Base-by-base conservation (phyloP, 2,329 filamentous ascomycete genomes). In the Fonsecaea erecta region DNA sequence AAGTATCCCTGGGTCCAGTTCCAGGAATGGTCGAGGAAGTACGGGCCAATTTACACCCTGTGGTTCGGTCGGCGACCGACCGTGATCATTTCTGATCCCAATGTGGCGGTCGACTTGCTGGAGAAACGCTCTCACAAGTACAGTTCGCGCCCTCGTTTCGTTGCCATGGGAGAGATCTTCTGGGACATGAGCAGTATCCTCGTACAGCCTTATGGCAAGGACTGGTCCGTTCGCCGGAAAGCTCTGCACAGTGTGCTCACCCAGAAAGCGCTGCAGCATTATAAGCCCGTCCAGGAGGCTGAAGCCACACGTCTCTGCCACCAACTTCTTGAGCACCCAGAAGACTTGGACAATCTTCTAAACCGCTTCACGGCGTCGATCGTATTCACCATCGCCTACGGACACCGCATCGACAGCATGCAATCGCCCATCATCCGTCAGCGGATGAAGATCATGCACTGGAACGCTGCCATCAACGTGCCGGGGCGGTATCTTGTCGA, bases 171-270 rank as follows among this genome's bases (percentile, higher is more conserved):
- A 3, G 73, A 77, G 46, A 62, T 69, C 51, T 65, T 64, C 56
- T 67, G 59, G 52, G 64, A 67, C 40, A 67, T 60, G 52, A 59
- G 62, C 34, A 72, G 74, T 59, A 67, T 77, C 7, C 74, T 84
- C n/a, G 79, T 84, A 2, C 78, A 83, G 69, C 81, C 80, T 1
- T 81, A 84, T 71, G 79, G 81, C 56, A 80, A 73, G 37, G 61
- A 69, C 18, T 78, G 77, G 73, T 73, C 75, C 8, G 66, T 71
- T 1, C 73, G 72, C 8, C 69, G 77, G 2, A 77, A 75, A 51
- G 66, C 78, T 11, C 70, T 76, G 70, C 75, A 78, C 56, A 77
- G 79, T 34, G 79, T 82, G 7, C 74, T 85, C 26, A 82, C 78
- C 5, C 78, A 79, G 3, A 77, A 76, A 54, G 70, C 73, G 11